Percentiles rank a stretch among this genome's conserved stretches.
These are phyloP conservation scores for Leucaena leucocephala DNA, from an alignment of 306 rosid species.

Conservation along the genomic window DNA sequence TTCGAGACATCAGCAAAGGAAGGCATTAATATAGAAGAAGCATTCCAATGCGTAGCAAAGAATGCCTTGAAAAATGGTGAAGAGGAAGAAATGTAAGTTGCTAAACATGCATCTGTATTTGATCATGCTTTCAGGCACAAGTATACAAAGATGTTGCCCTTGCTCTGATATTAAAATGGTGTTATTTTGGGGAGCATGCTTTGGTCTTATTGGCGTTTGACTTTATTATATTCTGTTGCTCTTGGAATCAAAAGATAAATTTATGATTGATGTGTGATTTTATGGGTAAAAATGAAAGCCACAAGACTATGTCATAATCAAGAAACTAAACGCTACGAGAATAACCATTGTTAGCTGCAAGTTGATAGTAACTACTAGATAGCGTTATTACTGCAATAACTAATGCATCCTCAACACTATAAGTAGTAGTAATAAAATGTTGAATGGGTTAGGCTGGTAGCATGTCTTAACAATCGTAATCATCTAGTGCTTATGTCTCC, in stretches of 20 bases:
- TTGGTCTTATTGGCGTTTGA: slow-evolving; percentile 9
- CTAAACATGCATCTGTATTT: slow-evolving; percentile 8
- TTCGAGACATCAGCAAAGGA: slow-evolving; percentile 99
- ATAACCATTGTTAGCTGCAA: slow-evolving; percentile 17
- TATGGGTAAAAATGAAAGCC: slow-evolving; percentile 22
- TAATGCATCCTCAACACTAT: neutral
- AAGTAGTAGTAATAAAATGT: slow-evolving; percentile 18
- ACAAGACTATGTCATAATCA: slow-evolving; percentile 10
- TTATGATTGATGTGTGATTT: neutral
- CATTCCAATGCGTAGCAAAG: slow-evolving; percentile 94
- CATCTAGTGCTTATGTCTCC: neutral
- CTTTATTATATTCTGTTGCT: slow-evolving; percentile 16
- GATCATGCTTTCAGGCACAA: slow-evolving; percentile 1
- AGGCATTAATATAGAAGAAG: slow-evolving; percentile 95
- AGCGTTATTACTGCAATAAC: neutral
- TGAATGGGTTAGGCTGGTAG: slow-evolving; percentile 4
- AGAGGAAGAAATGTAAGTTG: slow-evolving; percentile 96
- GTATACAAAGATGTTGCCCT: neutral
- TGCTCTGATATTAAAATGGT: slow-evolving; percentile 16
- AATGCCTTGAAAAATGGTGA: slow-evolving; percentile 93
- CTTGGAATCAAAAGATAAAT: slow-evolving; percentile 15
- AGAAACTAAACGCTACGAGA: neutral
- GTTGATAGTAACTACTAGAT: slow-evolving; percentile 20
- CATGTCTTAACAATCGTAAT: neutral
- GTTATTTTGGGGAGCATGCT: slow-evolving; percentile 20